phyloP scores from a whole-genome alignment of 106 monocot species.

The Apostasia shenzhenica region DNA sequence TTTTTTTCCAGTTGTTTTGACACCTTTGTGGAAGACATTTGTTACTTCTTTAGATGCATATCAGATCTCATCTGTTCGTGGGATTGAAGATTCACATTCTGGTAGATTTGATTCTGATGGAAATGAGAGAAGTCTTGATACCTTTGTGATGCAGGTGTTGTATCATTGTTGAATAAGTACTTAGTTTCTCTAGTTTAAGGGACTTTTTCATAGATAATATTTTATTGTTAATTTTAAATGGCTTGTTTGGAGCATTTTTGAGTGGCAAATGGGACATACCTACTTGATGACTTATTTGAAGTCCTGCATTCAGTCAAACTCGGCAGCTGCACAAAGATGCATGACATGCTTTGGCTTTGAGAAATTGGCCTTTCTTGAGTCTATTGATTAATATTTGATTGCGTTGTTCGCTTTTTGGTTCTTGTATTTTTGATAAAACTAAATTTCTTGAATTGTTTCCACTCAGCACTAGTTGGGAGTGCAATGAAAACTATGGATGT shows the following conservation, averaged over 20 bases:
- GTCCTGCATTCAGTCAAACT: neutral
- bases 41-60: slow-evolving; percentile 67
- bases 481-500: neutral
- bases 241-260: no score
- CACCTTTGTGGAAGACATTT: slow-evolving; percentile 90
- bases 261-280: no score
- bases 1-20: slow-evolving; percentile 57
- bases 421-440: neutral
- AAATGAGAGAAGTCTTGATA: slow-evolving; percentile 66
- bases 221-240: no score
- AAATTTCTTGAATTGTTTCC: neutral
- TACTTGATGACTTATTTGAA: neutral
- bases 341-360: neutral
- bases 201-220: neutral
- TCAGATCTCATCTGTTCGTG: slow-evolving; percentile 53
- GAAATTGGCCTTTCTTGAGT: neutral
- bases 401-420: neutral
- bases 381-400: neutral
- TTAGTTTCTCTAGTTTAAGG: neutral
- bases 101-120: slow-evolving; percentile 87
- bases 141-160: slow-evolving; percentile 90
- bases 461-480: neutral
- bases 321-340: neutral
- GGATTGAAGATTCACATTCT: slow-evolving; percentile 62
- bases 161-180: neutral